These are phyloP conservation scores for Leavenworthia alabamica DNA, from an alignment of 345 rosid genomes.

Conservation along the genomic window DNA sequence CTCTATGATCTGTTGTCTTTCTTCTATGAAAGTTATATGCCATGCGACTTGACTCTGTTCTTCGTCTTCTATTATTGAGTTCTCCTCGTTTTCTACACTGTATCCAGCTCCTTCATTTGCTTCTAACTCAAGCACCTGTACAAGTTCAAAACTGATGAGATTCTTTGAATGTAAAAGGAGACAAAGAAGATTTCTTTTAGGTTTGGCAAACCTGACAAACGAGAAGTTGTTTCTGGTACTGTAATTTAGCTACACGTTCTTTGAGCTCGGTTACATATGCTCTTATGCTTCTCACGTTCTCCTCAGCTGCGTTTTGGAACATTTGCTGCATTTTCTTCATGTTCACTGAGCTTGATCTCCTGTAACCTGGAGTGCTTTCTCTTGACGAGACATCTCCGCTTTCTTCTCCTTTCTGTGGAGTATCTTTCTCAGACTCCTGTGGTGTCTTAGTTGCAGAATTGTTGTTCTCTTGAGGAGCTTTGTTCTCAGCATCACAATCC, in stretches of 20 bases:
- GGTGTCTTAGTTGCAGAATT: conserved; percentile 34
- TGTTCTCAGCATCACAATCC: conserved; percentile 73
- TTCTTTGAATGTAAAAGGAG: not conserved
- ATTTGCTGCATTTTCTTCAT: conserved; percentile 98
- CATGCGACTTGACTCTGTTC: conserved; percentile 67
- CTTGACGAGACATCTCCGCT: conserved; percentile 73
- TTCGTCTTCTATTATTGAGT: conserved; percentile 38
- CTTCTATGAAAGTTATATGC: conserved; percentile 75
- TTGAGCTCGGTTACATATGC: conserved; percentile 88
- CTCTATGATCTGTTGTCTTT: conserved; percentile 89
- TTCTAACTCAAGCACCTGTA: conserved; percentile 93
- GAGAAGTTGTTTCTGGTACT: conserved; percentile 99
- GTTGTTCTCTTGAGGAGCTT: conserved; percentile 58
- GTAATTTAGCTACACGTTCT: conserved; percentile 94
- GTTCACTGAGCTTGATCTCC: conserved; percentile 81
- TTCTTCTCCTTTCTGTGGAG: conserved; percentile 75
- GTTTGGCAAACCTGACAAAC: conserved; percentile 80
- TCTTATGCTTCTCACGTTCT: conserved; percentile 92
- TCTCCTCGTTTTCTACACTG: conserved; percentile 53
- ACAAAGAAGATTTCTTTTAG: not conserved
- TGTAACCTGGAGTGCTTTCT: conserved; percentile 68
- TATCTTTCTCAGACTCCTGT: conserved; percentile 54
- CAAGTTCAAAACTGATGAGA: not conserved
- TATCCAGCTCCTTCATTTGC: conserved; percentile 93
- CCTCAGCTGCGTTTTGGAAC: conserved; percentile 99